Conservation (phyloP, 108 stramenopile species). For the Ochromonas danica region DNA sequence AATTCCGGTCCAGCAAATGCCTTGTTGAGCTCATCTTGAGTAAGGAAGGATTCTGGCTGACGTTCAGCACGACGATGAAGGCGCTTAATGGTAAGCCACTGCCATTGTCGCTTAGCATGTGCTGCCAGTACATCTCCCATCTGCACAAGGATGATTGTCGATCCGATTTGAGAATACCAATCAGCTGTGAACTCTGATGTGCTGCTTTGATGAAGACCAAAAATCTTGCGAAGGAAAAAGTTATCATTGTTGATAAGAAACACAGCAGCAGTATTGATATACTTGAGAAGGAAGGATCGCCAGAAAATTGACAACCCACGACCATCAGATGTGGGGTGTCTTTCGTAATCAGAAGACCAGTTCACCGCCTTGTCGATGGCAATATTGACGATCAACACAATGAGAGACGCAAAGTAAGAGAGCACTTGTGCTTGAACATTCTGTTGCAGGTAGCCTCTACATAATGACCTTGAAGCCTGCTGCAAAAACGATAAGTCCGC, state of each 20-base stretch:
- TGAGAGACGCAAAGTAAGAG: slow-evolving; percentile 39
- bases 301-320: slow-evolving; percentile 59
- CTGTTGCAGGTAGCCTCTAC: background rate
- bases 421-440: background rate
- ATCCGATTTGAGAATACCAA: slow-evolving; percentile 49
- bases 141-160: slow-evolving; percentile 46
- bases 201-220: background rate
- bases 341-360: slow-evolving; percentile 36
- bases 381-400: slow-evolving; percentile 45
- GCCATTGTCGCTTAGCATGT: slow-evolving; percentile 9
- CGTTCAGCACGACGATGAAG: slow-evolving; percentile 9
- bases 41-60: slow-evolving; percentile 32
- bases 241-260: slow-evolving; percentile 50
- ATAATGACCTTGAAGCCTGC: background rate
- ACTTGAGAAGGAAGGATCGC: slow-evolving; percentile 61
- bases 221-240: slow-evolving; percentile 36
- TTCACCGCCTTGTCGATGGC: slow-evolving; percentile 41
- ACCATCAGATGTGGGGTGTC: slow-evolving; percentile 59
- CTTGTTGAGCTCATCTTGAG: slow-evolving; percentile 68
- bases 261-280: slow-evolving; percentile 52
- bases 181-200: slow-evolving; percentile 42
- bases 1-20: slow-evolving; percentile 64
- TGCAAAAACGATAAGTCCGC: background rate
- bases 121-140: slow-evolving; percentile 52
- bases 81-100: slow-evolving; percentile 28